These are phyloP conservation scores for Quercus bicolor DNA, from an alignment of 306 rosid genomes.

Conservation along the genomic window DNA sequence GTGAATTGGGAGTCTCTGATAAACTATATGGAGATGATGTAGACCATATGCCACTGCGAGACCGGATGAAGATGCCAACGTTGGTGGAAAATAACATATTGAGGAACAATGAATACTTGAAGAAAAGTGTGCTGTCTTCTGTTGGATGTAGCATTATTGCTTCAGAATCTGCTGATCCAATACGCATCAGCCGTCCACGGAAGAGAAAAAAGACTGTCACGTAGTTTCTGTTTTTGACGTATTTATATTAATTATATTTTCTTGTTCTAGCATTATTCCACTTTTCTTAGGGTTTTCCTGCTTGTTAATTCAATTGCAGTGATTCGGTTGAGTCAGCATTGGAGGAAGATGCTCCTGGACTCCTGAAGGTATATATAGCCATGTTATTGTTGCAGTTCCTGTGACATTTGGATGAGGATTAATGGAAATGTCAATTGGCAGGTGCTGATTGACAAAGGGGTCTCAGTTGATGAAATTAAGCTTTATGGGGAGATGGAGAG, in stretches of 20 bases:
- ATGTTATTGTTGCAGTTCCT: slow-evolving; percentile 23
- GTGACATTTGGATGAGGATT: slow-evolving; percentile 27
- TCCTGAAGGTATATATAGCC: slow-evolving; percentile 58
- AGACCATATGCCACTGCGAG: slow-evolving; percentile 56
- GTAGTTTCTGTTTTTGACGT: slow-evolving; percentile 34
- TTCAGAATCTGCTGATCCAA: slow-evolving; percentile 41
- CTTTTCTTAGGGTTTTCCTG: slow-evolving; percentile 9
- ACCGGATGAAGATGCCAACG: slow-evolving; percentile 48
- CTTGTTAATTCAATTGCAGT: slow-evolving; percentile 42
- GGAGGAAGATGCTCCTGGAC: slow-evolving; percentile 98
- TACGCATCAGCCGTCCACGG: slow-evolving; percentile 31
- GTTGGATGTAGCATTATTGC: slow-evolving; percentile 14
- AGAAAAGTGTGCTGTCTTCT: slow-evolving; percentile 34
- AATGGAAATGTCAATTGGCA: slow-evolving; percentile 39
- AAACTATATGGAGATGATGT: slow-evolving; percentile 37
- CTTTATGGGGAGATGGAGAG: slow-evolving; percentile 71
- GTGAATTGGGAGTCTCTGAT: slow-evolving; percentile 34
- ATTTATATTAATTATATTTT: not conserved
- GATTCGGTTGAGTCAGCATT: slow-evolving; percentile 77
- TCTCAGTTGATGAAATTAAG: slow-evolving; percentile 68
- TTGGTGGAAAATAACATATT: slow-evolving; percentile 32
- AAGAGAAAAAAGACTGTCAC: slow-evolving; percentile 81
- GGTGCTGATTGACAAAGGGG: slow-evolving; percentile 75
- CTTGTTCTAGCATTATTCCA: slow-evolving; percentile 1
- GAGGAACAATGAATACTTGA: slow-evolving; percentile 21